Conservation (phyloP, 225 moss, liverwort and hornwort genomes). For the Pseudoscleropodium purum region DNA sequence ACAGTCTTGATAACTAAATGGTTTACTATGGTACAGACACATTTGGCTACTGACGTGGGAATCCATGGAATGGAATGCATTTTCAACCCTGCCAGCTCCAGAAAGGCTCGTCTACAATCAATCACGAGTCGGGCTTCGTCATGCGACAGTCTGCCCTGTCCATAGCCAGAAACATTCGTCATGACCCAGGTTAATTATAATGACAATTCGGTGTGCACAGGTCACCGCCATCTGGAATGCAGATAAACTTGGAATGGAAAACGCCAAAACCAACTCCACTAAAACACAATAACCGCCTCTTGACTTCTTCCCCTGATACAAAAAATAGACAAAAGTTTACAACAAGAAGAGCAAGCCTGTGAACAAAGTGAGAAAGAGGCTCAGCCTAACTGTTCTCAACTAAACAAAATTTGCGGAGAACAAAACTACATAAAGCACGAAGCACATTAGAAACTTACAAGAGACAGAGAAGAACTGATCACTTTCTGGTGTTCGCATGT, state of each 20-base stretch:
- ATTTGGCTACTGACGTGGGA: neutral
- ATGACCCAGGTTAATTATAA: neutral
- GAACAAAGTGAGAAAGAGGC: neutral
- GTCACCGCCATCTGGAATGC: neutral
- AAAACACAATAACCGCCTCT: neutral
- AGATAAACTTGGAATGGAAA: neutral
- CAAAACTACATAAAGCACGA: neutral
- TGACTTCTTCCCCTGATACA: neutral
- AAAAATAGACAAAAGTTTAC: neutral
- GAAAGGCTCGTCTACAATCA: neutral
- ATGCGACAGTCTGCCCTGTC: neutral
- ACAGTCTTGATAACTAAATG: neutral
- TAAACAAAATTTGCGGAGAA: neutral
- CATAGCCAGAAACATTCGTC: neutral
- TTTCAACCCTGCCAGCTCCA: neutral
- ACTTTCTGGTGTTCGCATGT: neutral
- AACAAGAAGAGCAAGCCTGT: neutral
- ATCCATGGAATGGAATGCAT: neutral
- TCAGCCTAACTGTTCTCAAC: neutral
- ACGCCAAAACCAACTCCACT: neutral
- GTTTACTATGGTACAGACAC: neutral
- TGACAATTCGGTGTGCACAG: neutral
- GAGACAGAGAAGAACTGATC: neutral
- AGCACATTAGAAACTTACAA: slow-evolving; percentile 4
- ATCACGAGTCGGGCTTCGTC: neutral